These are phyloP conservation scores for Asterophora lycoperdoides DNA, from an alignment of 768 basidiomycete species.

Conservation along the genomic window DNA sequence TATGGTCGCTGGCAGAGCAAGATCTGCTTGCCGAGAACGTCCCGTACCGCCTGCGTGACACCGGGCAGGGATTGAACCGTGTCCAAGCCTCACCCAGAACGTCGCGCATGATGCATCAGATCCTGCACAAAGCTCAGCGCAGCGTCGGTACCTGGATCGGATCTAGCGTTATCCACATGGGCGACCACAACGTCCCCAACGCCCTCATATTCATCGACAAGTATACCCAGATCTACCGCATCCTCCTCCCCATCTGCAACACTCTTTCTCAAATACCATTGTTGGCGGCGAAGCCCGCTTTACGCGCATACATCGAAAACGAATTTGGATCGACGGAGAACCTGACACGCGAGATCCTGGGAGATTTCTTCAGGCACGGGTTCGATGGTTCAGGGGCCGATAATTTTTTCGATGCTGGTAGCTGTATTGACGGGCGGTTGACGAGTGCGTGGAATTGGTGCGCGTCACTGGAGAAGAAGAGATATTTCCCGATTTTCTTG, in stretches of 20 bases:
- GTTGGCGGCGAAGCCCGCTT: constrained; percentile 63
- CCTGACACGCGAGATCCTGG: constrained; percentile 63
- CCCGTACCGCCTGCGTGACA: constrained; percentile 79
- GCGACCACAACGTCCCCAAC: constrained; percentile 81
- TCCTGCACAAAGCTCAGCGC: constrained; percentile 77
- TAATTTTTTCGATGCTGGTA: constrained; percentile 87
- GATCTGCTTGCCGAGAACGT: constrained; percentile 75
- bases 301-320: constrained; percentile 72
- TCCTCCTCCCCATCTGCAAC: constrained; percentile 83
- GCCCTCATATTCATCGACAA: constrained; percentile 90
- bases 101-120: constrained; percentile 85
- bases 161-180: constrained; percentile 86
- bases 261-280: constrained; percentile 67
- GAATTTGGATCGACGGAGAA: constrained; percentile 79
- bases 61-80: constrained; percentile 87
- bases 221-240: constrained; percentile 89
- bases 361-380: constrained; percentile 84
- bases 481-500: constrained; percentile 76
- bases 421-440: constrained; percentile 77
- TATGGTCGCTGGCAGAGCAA: constrained; percentile 79
- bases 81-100: constrained; percentile 86
- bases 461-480: constrained; percentile 78
- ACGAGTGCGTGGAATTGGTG: constrained; percentile 96
- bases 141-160: constrained; percentile 84
- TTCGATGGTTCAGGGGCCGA: constrained; percentile 92